These are phyloP conservation scores for Sclerotinia glacialis DNA, from an alignment of 2,329 filamentous ascomycete species.

Conservation along the genomic window DNA sequence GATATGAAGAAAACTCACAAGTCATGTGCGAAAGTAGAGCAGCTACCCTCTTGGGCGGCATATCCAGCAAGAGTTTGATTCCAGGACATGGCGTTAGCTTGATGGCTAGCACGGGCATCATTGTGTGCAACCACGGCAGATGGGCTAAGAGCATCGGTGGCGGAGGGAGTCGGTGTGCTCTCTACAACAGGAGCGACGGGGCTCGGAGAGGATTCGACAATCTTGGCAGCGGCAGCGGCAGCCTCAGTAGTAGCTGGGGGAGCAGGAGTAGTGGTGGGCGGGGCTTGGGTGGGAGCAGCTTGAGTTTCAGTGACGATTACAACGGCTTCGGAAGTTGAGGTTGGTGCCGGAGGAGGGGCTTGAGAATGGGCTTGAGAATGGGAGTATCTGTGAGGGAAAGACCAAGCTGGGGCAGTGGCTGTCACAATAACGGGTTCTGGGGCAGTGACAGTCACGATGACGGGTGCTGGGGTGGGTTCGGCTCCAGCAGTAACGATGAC, in stretches of 20 bases:
- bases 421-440: constrained; percentile 16
- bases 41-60: constrained; percentile 61
- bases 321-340: constrained; percentile 16
- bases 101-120: constrained; percentile 79
- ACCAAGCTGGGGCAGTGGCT: constrained; percentile 17
- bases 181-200: not conserved
- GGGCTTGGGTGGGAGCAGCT: constrained; percentile 9
- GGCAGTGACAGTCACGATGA: constrained; percentile 14
- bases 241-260: not conserved
- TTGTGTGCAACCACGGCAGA: constrained; percentile 60
- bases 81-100: constrained; percentile 64
- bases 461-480: not conserved
- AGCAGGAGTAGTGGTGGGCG: constrained; percentile 3
- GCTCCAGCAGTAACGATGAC: constrained; percentile 17
- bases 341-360: constrained; percentile 10
- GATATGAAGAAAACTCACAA: constrained; percentile 55
- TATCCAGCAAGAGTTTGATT: constrained; percentile 59
- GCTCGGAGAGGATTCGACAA: not conserved
- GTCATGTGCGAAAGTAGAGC: constrained; percentile 73
- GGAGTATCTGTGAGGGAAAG: constrained; percentile 15
- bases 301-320: constrained; percentile 7
- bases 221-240: not conserved
- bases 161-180: constrained; percentile 21
- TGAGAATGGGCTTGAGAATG: constrained; percentile 12
- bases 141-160: constrained; percentile 23